Evolutionary conservation across 768 basidiomycete genomes (phyloP).

Genomic region (Termitomyces sp.): DNA sequence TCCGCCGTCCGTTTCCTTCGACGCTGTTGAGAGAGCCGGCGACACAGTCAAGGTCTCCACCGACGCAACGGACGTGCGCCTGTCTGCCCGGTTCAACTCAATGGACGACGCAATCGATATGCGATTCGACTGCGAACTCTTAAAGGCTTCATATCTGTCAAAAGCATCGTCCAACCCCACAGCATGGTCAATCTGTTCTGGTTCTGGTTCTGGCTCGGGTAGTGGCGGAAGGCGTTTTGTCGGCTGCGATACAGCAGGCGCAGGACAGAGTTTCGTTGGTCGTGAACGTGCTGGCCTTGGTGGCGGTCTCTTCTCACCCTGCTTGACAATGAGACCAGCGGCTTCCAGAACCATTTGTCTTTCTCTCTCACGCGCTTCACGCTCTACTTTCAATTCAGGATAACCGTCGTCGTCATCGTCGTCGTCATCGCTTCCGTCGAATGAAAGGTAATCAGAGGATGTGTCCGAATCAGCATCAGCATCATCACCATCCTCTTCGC

Average conservation of each 20-base stretch:
- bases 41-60: slow-evolving; percentile 41
- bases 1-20: slow-evolving; percentile 24
- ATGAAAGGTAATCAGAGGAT: slow-evolving; percentile 29
- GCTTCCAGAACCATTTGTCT: slow-evolving; percentile 81
- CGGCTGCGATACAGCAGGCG: slow-evolving; percentile 44
- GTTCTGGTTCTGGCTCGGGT: slow-evolving; percentile 16
- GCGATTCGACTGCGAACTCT: slow-evolving; percentile 45
- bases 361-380: slow-evolving; percentile 64
- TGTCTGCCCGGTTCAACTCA: slow-evolving; percentile 20
- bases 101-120: slow-evolving; percentile 54
- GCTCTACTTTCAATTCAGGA: slow-evolving; percentile 44
- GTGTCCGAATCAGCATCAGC: slow-evolving; percentile 21
- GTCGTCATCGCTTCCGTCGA: slow-evolving; percentile 27
- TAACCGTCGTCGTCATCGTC: slow-evolving; percentile 25
- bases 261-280: slow-evolving; percentile 30
- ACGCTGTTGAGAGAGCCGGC: slow-evolving; percentile 28
- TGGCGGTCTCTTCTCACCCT: slow-evolving; percentile 44
- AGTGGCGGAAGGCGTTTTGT: slow-evolving; percentile 48
- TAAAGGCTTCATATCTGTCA: slow-evolving; percentile 84
- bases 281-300: slow-evolving; percentile 30
- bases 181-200: slow-evolving; percentile 30
- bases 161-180: slow-evolving; percentile 75
- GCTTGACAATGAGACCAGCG: slow-evolving; percentile 77
- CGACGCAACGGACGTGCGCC: slow-evolving; percentile 64
- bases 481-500: slow-evolving; percentile 21